Conservation (phyloP, 108 stramenopile species). For the Fragilaria crotonensis region DNA sequence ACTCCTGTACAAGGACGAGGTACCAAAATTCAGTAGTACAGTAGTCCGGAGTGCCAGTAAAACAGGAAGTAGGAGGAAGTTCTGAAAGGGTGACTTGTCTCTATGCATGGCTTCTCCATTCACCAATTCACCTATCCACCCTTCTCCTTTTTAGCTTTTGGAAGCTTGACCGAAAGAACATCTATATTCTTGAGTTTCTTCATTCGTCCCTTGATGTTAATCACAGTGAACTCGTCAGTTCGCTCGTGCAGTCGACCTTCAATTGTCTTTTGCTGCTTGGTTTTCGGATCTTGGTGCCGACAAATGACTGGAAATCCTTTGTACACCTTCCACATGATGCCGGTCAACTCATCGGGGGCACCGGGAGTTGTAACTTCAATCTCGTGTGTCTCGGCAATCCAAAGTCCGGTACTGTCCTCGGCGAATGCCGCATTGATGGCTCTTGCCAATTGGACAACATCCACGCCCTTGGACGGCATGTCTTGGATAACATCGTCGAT, state of each 20-base stretch:
- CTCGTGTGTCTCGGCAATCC: slow-evolving; percentile 46
- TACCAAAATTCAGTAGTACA: too few relatives aligned
- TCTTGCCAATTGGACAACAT: slow-evolving; percentile 40
- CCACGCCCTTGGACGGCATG: slow-evolving; percentile 10
- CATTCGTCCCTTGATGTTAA: slow-evolving; percentile 71
- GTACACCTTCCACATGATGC: slow-evolving; percentile 64
- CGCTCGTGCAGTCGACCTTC: slow-evolving; percentile 57
- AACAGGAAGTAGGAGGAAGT: too few relatives aligned
- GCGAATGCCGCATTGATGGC: slow-evolving; percentile 56
- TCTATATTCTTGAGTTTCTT: slow-evolving; percentile 55
- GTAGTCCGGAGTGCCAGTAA: too few relatives aligned
- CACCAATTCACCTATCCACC: too few relatives aligned
- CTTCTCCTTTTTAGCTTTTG: slow-evolving; percentile 75
- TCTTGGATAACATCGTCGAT: background rate
- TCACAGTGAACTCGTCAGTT: slow-evolving; percentile 41
- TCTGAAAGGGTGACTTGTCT: too few relatives aligned
- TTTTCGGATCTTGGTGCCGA: slow-evolving; percentile 39
- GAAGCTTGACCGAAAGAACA: slow-evolving; percentile 43
- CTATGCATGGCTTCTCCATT: too few relatives aligned
- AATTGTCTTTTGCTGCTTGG: slow-evolving; percentile 24
- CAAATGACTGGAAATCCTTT: slow-evolving; percentile 73
- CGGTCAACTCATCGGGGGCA: slow-evolving; percentile 31
- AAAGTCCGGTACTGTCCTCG: slow-evolving; percentile 14
- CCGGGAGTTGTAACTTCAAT: slow-evolving; percentile 81
- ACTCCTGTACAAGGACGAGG: too few relatives aligned